Base-by-base conservation (phyloP, 495 filamentous ascomycete genomes). In the Talaromyces borbonicus region DNA sequence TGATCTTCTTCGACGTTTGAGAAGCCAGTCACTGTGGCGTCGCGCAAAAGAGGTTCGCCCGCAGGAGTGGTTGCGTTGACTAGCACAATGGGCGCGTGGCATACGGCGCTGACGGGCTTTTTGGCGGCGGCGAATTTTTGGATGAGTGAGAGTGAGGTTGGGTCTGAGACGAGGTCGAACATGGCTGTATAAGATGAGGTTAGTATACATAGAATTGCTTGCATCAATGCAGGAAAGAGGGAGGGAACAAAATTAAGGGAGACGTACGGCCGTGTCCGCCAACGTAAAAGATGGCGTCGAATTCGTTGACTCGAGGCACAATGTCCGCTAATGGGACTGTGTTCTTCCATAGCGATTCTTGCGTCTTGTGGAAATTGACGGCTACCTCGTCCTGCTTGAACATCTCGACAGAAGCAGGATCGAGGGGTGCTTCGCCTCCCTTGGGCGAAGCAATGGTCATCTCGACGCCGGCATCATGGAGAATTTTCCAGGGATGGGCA, bases 231-330 rank as follows among this genome's bases (percentile, higher is more conserved):
- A 5, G 15, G 27, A n/a, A 8, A n/a, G 6, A 30, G 26, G 40
- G n/a, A n/a, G n/a, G n/a, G n/a, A n/a, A n/a, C n/a, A n/a, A n/a
- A n/a, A n/a, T n/a, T n/a, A n/a, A n/a, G n/a, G n/a, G 39, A 12
- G 15, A 65, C 75, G 40, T 62, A 79, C 77, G 83, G n/a, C 84
- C 84, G 61, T 87, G 80, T 19, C 84, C 84, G 52, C 85, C 85
- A 9, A 85, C 81, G 58, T 74, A 85, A 59, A 81, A 85, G 35
- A 88, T 61, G 19, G 78, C 83, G 43, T 78, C 83, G 54, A 78
- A 87, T 35, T 85, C 79, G 32, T 48, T 57, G 0, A 72, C 72
- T 23, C 67, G 66, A 0, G 77, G 73, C 0, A 72, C 31, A 38
- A 83, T 66, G 2, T 67, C 55, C 0, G 60, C 49, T 1, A 87